These are phyloP conservation scores for Populus nigra DNA, from an alignment of 345 rosid genomes.

Conservation along the genomic window DNA sequence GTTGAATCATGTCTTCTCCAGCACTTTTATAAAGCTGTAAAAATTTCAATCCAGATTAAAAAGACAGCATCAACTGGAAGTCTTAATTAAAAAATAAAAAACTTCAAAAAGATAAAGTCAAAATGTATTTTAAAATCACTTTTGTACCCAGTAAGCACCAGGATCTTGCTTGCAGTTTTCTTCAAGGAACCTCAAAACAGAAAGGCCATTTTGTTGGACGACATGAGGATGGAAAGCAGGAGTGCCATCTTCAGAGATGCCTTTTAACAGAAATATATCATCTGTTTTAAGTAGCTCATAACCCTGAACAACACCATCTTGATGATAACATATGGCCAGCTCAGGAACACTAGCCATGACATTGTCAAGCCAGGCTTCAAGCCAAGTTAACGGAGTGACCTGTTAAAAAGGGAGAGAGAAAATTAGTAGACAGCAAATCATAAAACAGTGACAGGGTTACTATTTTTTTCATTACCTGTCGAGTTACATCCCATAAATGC, in stretches of 20 bases:
- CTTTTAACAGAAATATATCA: constrained; percentile 82
- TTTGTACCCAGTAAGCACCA: constrained; percentile 87
- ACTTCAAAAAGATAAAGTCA: neutral
- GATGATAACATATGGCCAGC: constrained; percentile 93
- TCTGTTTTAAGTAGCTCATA: constrained; percentile 96
- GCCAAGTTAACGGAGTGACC: constrained; percentile 95
- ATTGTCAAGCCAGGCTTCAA: constrained; percentile 98
- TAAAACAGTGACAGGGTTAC: constrained; percentile 8
- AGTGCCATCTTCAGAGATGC: constrained; percentile 86
- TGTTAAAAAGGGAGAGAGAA: constrained; percentile 18
- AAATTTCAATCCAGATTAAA: constrained; percentile 9
- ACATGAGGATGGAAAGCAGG: constrained; percentile 96
- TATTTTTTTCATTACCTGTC: constrained; percentile 52
- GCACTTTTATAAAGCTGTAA: constrained; percentile 87
- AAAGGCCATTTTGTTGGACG: constrained; percentile 90
- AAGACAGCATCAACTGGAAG: constrained; percentile 8
- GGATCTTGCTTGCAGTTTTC: constrained; percentile 97
- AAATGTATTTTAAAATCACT: constrained; percentile 3
- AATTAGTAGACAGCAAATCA: constrained; percentile 8
- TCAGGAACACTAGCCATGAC: constrained; percentile 98
- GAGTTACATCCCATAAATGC: constrained; percentile 81
- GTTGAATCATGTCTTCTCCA: constrained; percentile 91
- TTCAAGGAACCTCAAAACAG: constrained; percentile 90
- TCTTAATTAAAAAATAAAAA: neutral
- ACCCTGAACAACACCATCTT: constrained; percentile 87